Conservation (phyloP, 345 rosid species). For the Reutealis trisperma region DNA sequence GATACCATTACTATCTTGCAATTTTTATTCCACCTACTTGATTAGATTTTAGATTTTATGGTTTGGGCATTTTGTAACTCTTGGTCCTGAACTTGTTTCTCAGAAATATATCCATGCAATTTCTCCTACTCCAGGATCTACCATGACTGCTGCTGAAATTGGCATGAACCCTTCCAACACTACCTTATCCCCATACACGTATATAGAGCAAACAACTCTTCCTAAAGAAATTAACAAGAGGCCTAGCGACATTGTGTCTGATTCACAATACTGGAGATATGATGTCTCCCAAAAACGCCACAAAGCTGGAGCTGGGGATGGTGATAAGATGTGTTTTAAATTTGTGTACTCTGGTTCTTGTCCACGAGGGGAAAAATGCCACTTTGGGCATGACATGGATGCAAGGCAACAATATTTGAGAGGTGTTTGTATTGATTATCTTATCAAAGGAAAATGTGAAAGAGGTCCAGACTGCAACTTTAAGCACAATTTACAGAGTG, state of each 20-base stretch:
- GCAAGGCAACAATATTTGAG: constrained; percentile 76
- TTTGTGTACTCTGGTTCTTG: constrained; percentile 85
- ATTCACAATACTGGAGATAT: constrained; percentile 91
- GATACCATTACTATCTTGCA: not conserved
- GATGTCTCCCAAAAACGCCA: constrained; percentile 79
- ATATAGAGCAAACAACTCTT: constrained; percentile 43
- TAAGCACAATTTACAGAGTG: constrained; percentile 74
- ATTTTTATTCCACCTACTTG: constrained; percentile 1
- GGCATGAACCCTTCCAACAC: constrained; percentile 67
- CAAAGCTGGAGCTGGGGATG: constrained; percentile 60
- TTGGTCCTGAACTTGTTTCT: constrained; percentile 20
- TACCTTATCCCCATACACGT: constrained; percentile 62
- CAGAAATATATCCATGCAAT: constrained; percentile 94
- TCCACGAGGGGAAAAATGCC: constrained; percentile 67
- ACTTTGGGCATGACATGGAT: constrained; percentile 70
- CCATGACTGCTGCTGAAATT: constrained; percentile 78
- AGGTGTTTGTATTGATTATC: constrained; percentile 95
- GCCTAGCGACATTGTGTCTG: constrained; percentile 44
- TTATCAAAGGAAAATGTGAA: constrained; percentile 90
- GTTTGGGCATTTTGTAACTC: not conserved
- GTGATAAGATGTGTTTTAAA: constrained; percentile 74
- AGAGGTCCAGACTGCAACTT: constrained; percentile 89
- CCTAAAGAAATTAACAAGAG: constrained; percentile 55
- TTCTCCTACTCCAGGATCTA: constrained; percentile 76
- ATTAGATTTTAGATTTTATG: not conserved